Percentiles rank a stretch among this genome's conserved stretches.
Evolutionary conservation across 2,329 filamentous ascomycete species (phyloP).

Genomic region (Trichophyton mentagrophytes): DNA sequence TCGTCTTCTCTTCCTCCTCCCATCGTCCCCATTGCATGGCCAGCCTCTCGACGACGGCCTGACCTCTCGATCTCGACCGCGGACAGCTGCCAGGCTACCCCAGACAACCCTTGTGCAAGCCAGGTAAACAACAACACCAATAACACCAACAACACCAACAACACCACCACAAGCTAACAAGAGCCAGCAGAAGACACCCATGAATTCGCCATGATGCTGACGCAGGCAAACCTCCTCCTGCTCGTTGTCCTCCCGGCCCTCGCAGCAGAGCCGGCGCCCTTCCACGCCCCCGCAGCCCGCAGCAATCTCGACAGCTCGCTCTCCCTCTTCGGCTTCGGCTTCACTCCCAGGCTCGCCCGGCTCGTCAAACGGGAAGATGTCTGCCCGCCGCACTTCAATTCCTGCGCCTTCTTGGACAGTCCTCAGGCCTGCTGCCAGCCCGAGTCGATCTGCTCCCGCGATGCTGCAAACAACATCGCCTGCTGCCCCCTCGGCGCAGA

Average conservation of each 20-base stretch:
- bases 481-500: slow-evolving; percentile 47
- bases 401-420: slow-evolving; percentile 41
- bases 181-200: background rate
- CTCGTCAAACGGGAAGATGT: slow-evolving; percentile 18
- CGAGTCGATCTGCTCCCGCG: slow-evolving; percentile 42
- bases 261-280: slow-evolving; percentile 6
- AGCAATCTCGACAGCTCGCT: background rate
- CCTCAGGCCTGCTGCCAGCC: slow-evolving; percentile 44
- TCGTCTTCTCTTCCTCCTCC: background rate
- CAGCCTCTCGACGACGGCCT: too few species aligned
- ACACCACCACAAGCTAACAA: background rate
- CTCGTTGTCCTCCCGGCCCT: slow-evolving; percentile 5
- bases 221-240: slow-evolving; percentile 2
- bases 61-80: background rate
- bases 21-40: too few species aligned
- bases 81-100: background rate
- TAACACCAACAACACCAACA: too few species aligned
- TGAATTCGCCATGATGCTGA: background rate
- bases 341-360: slow-evolving; percentile 2
- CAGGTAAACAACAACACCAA: too few species aligned
- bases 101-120: background rate
- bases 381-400: slow-evolving; percentile 42
- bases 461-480: slow-evolving; percentile 45
- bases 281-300: slow-evolving; percentile 7
- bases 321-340: background rate